These are phyloP conservation scores for Trichoderma sp. DNA, from an alignment of 2,329 filamentous ascomycete genomes.

Conservation along the genomic window DNA sequence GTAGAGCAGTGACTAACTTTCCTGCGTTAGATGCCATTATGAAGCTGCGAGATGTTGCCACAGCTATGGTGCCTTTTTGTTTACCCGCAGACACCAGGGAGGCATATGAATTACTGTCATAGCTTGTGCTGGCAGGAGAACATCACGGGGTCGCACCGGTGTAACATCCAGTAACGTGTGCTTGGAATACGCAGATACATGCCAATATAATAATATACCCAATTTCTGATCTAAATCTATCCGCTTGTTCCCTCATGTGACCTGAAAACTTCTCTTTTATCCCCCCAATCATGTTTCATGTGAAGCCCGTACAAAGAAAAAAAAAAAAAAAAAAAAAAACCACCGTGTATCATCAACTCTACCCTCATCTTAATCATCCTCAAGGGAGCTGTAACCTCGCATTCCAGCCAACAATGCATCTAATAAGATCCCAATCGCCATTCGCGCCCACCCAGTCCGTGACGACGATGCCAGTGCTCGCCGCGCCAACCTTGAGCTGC, in stretches of 20 bases:
- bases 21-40: not conserved
- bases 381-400: constrained; percentile 52
- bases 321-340: not conserved
- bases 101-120: not conserved
- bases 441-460: constrained; percentile 88
- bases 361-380: not conserved
- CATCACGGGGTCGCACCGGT: not conserved
- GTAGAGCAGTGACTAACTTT: not conserved
- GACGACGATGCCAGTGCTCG: constrained; percentile 80
- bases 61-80: not conserved
- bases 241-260: not conserved
- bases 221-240: not conserved
- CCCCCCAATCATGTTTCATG: not conserved
- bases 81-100: not conserved
- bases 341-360: not conserved
- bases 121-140: not conserved
- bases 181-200: not conserved
- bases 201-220: not conserved
- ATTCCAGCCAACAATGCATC: constrained; percentile 90
- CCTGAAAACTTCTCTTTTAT: not conserved
- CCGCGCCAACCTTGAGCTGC: constrained; percentile 60
- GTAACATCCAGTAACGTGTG: not conserved
- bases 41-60: not conserved
- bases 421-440: constrained; percentile 87
- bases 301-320: not conserved